Evolutionary conservation across 164 flowering plant species (phyloP), one percentile per base, ranked within the genome.

Genomic region (Nymphaea colorata): DNA sequence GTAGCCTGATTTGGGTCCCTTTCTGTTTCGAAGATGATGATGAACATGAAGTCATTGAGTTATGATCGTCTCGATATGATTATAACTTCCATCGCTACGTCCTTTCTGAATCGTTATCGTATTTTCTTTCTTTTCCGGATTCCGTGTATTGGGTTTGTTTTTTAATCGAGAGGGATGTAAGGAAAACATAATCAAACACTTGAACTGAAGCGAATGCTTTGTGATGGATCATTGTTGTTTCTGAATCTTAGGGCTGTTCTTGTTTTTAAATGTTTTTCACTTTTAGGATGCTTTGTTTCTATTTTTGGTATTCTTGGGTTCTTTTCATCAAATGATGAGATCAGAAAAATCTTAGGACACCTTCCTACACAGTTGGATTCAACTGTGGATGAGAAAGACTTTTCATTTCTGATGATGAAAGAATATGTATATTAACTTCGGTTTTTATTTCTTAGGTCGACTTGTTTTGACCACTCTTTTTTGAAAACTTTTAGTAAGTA

Each of bases 331-430:
- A 43, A 42, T 75, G 82, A 77, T 73, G 82, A 77, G 42, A 73
- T 53, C 62, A n/a, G 18, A 62, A 70, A 68, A 43, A 77, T 79
- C 80, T 79, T 79, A 77, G 82, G 81, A 79, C 81, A 76, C 79
- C 79, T 79, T 79, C 81, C 71, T 77, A 79, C 82, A 70, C 82
- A 75, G 79, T 61, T 42, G 51, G 18, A 43, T 15, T 15, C 25
- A 41, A 43, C 76, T 73, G 80, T 77, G 82, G 70, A 70, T 79
- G 80, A 77, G 80, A 75, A 72, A n/a, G 53, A 64, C 12, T 62
- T 72, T 63, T 73, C 42, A 55, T 64, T 75, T 70, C 82, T 79
- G 79, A 79, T 76, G 73, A 71, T 72, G 57, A 51, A 51, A 51
- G 14, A 3, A 51, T 25, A 25, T 25, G 36, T 0, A 25, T 25